These are phyloP conservation scores for Canna indica DNA, from an alignment of 176 grass and related monocot genomes.

Conservation along the genomic window DNA sequence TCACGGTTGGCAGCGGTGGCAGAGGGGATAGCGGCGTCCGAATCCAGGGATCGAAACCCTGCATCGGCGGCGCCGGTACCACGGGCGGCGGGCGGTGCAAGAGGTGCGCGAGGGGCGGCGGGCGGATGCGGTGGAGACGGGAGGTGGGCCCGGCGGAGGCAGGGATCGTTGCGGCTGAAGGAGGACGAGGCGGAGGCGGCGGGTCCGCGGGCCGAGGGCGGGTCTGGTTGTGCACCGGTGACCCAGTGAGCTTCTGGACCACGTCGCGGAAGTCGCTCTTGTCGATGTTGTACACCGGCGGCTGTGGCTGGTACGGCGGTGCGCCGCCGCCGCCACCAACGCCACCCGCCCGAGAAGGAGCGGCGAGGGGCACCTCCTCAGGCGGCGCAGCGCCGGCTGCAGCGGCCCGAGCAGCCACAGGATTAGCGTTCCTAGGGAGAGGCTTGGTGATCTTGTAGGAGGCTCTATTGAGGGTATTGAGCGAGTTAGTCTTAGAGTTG, in stretches of 20 bases:
- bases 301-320: constrained; percentile 18
- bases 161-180: background rate
- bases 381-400: background rate
- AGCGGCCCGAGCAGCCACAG: background rate
- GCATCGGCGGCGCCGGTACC: background rate
- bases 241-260: constrained; percentile 26
- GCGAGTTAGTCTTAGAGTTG: background rate
- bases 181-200: background rate
- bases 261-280: constrained; percentile 30
- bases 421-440: constrained; percentile 8
- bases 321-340: background rate
- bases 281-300: constrained; percentile 31
- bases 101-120: constrained; percentile 27
- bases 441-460: constrained; percentile 27
- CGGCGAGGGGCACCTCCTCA: background rate
- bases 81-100: background rate
- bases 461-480: constrained; percentile 16
- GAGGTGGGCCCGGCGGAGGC: background rate
- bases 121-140: constrained; percentile 28
- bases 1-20: constrained; percentile 64
- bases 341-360: no score
- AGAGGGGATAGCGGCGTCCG: constrained; percentile 49
- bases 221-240: constrained; percentile 16
- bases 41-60: constrained; percentile 7
- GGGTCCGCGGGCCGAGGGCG: constrained; percentile 1